Evolutionary conservation across 2,329 filamentous ascomycete species (phyloP).

Genomic region (Cercospora zeae-maydis): DNA sequence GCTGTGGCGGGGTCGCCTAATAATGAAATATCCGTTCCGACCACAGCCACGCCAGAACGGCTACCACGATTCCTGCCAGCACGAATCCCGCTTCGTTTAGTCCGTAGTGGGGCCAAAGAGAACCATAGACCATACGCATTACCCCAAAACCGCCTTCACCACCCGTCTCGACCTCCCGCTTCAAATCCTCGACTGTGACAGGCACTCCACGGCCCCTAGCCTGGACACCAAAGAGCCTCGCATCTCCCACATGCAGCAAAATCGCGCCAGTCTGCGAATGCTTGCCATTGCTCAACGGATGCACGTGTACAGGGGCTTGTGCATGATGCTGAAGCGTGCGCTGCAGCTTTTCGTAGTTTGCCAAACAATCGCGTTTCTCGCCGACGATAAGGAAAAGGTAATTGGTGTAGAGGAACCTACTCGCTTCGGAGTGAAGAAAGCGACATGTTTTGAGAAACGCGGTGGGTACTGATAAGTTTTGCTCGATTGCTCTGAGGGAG

Average conservation of each 20-base stretch:
- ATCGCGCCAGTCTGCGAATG: constrained; percentile 34
- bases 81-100: not conserved
- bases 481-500: constrained; percentile 12
- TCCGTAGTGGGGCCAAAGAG: not conserved
- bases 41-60: not conserved
- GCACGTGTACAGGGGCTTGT: constrained; percentile 24
- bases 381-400: constrained; percentile 37
- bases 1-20: not conserved
- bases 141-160: not conserved
- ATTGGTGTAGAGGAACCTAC: constrained; percentile 31
- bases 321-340: constrained; percentile 25
- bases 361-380: constrained; percentile 30
- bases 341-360: constrained; percentile 24
- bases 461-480: constrained; percentile 12
- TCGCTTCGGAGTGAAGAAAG: constrained; percentile 26
- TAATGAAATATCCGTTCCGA: not conserved
- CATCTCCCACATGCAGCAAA: constrained; percentile 27
- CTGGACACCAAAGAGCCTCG: constrained; percentile 21
- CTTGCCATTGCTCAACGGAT: constrained; percentile 33
- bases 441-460: constrained; percentile 22
- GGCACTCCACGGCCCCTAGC: constrained; percentile 24
- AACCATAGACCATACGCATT: not conserved
- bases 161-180: constrained; percentile 14
- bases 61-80: not conserved
- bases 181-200: constrained; percentile 19